Evolutionary conservation across 345 rosid genomes (phyloP), one percentile per base, ranked within the genome.

Genomic region (Corchorus capsularis): DNA sequence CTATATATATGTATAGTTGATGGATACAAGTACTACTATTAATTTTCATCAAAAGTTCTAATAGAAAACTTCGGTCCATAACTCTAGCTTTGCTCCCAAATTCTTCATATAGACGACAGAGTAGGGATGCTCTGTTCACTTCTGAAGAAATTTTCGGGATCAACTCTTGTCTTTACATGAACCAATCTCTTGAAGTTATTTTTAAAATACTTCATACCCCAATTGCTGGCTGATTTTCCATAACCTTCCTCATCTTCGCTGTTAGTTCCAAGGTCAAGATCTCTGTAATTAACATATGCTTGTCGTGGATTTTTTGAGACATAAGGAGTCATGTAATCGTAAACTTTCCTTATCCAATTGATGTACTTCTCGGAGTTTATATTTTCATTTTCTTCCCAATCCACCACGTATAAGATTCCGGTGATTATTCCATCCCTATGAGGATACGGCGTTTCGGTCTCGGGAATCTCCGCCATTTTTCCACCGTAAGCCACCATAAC

Each of bases 401-500:
- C 19, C 11, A 66, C 1, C 16, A 74, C 6, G 32, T 89, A 89
- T 45, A 83, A 85, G 71, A 90, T 77, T 79, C 59, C 85, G 85
- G 76, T 91, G 2, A 87, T 13, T 2, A 52, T 80, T 6, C 95
- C 93, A 3, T 72, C 83, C 20, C 94, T 50, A 62, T 90, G 97
- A 3, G 93, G 93, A 55, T 82, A 92, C 0, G 94, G 90, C 8
- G 78, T 86, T 10, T 72, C 82, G 0, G 89, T 79, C 45, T 84
- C 96, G 0, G 82, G 50, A 63, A 92, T 88, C 27, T 78, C 77
- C 27, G 79, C 79, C 94, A 87, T 91, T 89, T 72, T 87, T 50
- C 97, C 98, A 2, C 98, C 97, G 16, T 80, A 89, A 11, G 96
- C 94, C 9, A 72, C 86, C 86, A 85, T 86, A 43, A 86, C 82